These are phyloP conservation scores for Dichotomocladium elegans DNA, from an alignment of 371 early-diverging fungal species.

Conservation along the genomic window DNA sequence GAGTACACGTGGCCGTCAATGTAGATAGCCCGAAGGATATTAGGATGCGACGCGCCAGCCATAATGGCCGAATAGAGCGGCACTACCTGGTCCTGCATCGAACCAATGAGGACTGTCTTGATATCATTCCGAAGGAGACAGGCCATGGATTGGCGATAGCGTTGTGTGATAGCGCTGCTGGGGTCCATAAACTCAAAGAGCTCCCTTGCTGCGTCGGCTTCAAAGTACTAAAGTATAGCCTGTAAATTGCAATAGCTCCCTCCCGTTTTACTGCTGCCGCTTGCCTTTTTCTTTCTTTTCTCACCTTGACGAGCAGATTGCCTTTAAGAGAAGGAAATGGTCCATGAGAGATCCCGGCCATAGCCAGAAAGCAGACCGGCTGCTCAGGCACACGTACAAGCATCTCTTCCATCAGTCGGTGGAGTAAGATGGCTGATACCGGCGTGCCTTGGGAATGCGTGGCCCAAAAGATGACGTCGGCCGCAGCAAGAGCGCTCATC, in stretches of 20 bases:
- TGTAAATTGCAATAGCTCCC: too few species aligned
- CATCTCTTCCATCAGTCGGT: slow-evolving; percentile 67
- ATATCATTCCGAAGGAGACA: slow-evolving; percentile 67
- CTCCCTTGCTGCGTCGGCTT: slow-evolving; percentile 88
- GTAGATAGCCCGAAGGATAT: slow-evolving; percentile 86
- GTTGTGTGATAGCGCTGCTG: slow-evolving; percentile 57
- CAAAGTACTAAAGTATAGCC: slow-evolving; percentile 63
- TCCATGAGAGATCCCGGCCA: slow-evolving; percentile 93
- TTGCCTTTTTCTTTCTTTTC: not conserved
- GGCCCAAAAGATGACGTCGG: slow-evolving; percentile 84
- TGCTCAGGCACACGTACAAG: slow-evolving; percentile 68
- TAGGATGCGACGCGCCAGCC: slow-evolving; percentile 83
- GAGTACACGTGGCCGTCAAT: slow-evolving; percentile 79
- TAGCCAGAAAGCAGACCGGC: slow-evolving; percentile 75
- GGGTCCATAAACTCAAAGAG: slow-evolving; percentile 92
- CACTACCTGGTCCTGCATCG: slow-evolving; percentile 94
- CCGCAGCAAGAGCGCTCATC: slow-evolving; percentile 55
- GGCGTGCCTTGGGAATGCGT: slow-evolving; percentile 95
- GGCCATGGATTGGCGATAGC: slow-evolving; percentile 69
- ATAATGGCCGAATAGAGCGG: slow-evolving; percentile 94
- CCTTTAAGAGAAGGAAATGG: slow-evolving; percentile 85
- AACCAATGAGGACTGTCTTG: slow-evolving; percentile 66
- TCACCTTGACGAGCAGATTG: slow-evolving; percentile 73
- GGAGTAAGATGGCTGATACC: slow-evolving; percentile 78
- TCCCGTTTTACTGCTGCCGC: too few species aligned